phyloP scores from a whole-genome alignment of 306 rosid genomes.

The Lathyrus sativus region DNA sequence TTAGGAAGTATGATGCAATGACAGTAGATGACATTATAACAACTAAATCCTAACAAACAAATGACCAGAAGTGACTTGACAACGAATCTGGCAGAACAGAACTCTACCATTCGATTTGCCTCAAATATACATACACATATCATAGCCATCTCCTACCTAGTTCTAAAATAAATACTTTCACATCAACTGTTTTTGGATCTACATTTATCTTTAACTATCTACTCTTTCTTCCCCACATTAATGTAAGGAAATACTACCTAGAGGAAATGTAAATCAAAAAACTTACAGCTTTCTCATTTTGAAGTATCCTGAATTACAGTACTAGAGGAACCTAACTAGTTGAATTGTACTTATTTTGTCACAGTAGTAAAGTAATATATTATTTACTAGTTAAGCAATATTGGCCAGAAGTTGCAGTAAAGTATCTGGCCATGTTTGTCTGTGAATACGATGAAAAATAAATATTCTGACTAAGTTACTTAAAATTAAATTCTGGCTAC shows the following conservation, averaged over 20 bases:
- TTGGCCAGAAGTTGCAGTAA: conserved; percentile 6
- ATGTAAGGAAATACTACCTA: not conserved
- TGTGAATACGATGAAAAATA: not conserved
- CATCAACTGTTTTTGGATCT: conserved; percentile 26
- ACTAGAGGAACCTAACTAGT: not conserved
- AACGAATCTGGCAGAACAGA: conserved; percentile 33
- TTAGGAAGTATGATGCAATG: not conserved
- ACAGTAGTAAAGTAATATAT: not conserved
- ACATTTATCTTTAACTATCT: conserved; percentile 27
- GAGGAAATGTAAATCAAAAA: not conserved
- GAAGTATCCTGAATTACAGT: not conserved
- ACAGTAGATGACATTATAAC: not conserved
- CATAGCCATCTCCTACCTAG: not conserved
- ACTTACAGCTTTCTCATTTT: conserved; percentile 14
- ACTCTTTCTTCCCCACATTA: conserved; percentile 38
- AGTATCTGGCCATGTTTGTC: not conserved
- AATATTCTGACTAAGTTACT: not conserved
- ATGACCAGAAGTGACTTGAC: conserved; percentile 34
- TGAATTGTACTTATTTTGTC: not conserved
- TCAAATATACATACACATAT: conserved; percentile 11
- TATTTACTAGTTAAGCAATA: not conserved
- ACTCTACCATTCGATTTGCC: not conserved
- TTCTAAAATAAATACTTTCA: not conserved
- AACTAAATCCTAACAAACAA: not conserved
- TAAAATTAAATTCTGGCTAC: conserved; percentile 26